Percentiles rank a stretch among this genome's conserved stretches.
These are phyloP conservation scores for Chaetomiaceae sp. DNA, from an alignment of 2,329 filamentous ascomycete genomes.

Conservation along the genomic window DNA sequence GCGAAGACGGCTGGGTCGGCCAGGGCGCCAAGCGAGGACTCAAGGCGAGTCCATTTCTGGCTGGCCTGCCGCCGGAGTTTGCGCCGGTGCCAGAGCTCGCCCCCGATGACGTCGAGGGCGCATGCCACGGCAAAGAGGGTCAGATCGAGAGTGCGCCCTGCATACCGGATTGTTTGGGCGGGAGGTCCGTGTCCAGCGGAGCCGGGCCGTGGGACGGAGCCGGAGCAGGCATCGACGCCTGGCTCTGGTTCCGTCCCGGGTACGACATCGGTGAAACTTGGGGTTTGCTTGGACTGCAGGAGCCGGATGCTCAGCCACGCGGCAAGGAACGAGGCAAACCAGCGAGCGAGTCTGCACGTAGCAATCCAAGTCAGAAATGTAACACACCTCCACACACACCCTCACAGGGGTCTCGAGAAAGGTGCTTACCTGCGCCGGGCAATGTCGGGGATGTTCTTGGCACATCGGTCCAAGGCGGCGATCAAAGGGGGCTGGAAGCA, in stretches of 20 bases:
- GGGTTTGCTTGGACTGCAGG: conserved; percentile 51
- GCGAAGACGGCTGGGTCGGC: conserved; percentile 70
- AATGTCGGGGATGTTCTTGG: conserved; percentile 25
- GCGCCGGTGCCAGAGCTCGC: conserved; percentile 57
- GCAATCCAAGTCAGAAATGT: neutral
- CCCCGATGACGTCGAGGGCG: conserved; percentile 66
- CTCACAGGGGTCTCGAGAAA: neutral
- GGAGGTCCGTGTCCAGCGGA: neutral
- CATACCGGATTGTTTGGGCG: conserved; percentile 35
- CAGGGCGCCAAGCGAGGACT: conserved; percentile 39
- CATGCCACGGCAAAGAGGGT: conserved; percentile 72
- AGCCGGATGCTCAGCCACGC: conserved; percentile 54
- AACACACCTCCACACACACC: no score
- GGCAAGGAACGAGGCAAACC: conserved; percentile 53
- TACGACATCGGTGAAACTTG: conserved; percentile 38
- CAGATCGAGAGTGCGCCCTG: conserved; percentile 73
- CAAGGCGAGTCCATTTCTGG: conserved; percentile 45
- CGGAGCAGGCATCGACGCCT: no score
- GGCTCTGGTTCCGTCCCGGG: conserved; percentile 27
- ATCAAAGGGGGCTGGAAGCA: conserved; percentile 31
- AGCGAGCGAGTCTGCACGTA: conserved; percentile 47
- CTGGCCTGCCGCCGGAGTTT: conserved; percentile 40
- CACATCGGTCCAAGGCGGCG: conserved; percentile 26
- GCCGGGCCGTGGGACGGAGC: neutral
- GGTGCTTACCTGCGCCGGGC: conserved; percentile 32